A percentile compares a stretch with the other conserved stretches of the same genome.
Conservation (phyloP, 768 basidiomycete genomes). For the Lactarius sanguifluus region DNA sequence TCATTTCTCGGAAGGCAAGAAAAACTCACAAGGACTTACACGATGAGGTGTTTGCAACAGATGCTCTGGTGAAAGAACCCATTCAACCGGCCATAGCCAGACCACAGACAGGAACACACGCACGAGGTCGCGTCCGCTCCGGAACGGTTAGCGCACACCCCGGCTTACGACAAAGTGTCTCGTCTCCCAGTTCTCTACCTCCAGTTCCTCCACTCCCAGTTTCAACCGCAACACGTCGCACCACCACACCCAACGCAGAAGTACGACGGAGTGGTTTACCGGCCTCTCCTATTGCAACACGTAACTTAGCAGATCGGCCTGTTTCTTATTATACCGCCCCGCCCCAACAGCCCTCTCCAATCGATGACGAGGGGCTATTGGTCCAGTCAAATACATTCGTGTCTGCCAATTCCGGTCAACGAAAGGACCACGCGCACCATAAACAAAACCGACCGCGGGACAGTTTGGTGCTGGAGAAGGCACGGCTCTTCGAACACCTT, state of each 20-base stretch:
- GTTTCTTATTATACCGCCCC: not conserved
- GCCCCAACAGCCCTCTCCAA: not conserved
- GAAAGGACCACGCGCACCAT: slow-evolving; percentile 10
- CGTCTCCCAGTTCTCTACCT: slow-evolving; percentile 21
- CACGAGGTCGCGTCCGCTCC: slow-evolving; percentile 27
- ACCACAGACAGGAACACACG: not conserved
- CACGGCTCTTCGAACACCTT: slow-evolving; percentile 18
- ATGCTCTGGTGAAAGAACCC: not conserved
- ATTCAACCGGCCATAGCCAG: not conserved
- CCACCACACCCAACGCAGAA: not conserved
- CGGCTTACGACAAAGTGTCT: slow-evolving; percentile 24
- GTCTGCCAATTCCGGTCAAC: not conserved
- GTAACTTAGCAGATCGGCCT: not conserved
- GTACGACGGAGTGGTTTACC: not conserved
- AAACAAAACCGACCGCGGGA: slow-evolving; percentile 24
- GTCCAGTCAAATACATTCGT: slow-evolving; percentile 1
- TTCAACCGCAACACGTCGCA: not conserved
- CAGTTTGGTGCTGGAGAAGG: slow-evolving; percentile 31
- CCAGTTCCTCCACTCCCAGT: slow-evolving; percentile 30
- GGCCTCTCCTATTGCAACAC: not conserved
- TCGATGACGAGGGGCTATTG: slow-evolving; percentile 7
- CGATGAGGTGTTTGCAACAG: slow-evolving; percentile 12
- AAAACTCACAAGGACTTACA: slow-evolving; percentile 17
- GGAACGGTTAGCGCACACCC: slow-evolving; percentile 25
- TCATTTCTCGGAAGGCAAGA: not conserved